Evolutionary conservation across 495 filamentous ascomycete species (phyloP), one percentile per base, ranked within the genome.

Genomic region (Opeltia flavorubescens): DNA sequence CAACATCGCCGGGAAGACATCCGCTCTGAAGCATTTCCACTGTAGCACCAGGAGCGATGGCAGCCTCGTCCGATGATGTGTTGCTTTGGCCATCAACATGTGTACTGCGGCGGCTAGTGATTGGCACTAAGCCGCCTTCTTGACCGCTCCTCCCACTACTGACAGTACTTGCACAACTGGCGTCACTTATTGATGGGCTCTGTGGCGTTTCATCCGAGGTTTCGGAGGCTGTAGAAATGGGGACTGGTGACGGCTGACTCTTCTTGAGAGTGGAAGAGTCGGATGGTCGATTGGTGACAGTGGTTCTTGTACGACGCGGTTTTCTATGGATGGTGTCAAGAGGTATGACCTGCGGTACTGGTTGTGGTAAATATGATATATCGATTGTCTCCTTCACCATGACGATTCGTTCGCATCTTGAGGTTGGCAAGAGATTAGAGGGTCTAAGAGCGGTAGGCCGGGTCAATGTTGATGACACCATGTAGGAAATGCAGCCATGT

Each of bases 401-500:
- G 44, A 98, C 70, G 55, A 89, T 89, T 38, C 75, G 70, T 54
- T 89, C 83, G 65, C 82, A 88, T 30, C 73, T 82, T 7, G 78
- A 69, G 5, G 79, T 89, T 9, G 89, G 78, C 25, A 83, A 76
- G 48, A 95, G 87, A 12, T 89, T 82, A 0, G 83, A 89, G 5
- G 93, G 91, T 43, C 86, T 78, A 7, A n/a, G n/a, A n/a, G n/a
- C n/a, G n/a, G n/a, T n/a, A n/a, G n/a, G n/a, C n/a, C n/a, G n/a
- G n/a, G 93, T 98, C 39, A 96, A 57, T 23, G 87, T 95, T 35
- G 89, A 80, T 15, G 84, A 84, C 55, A 96, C 74, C 63, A 85
- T 77, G 65, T 96, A 98, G 6, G 81, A 81, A 55, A 98, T 86
- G 12, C 84, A 86, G 18, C 93, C 91, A 53, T 88, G 79, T 66